Conservation (phyloP, 208 protist species). For the Wallacemonas collosoma region DNA sequence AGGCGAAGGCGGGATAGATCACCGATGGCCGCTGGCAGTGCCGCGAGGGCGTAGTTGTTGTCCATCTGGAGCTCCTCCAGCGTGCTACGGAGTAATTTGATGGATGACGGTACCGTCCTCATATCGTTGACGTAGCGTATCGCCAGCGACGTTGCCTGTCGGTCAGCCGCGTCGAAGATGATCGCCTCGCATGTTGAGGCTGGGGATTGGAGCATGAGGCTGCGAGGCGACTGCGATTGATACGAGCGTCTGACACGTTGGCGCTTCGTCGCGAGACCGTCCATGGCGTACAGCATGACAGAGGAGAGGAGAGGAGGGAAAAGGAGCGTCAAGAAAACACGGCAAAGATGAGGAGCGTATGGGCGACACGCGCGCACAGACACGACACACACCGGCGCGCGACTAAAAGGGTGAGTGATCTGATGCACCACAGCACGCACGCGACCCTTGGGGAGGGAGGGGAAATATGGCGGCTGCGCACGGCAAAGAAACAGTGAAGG, state of each 20-base stretch:
- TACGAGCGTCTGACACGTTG: too few species aligned
- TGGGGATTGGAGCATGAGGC: slow-evolving; percentile 10
- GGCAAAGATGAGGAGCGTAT: too few species aligned
- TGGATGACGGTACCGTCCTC: slow-evolving; percentile 25
- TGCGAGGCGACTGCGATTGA: background rate
- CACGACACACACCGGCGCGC: too few species aligned
- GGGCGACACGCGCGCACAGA: too few species aligned
- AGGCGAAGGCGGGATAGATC: slow-evolving; percentile 60
- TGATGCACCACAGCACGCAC: too few species aligned
- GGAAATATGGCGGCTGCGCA: too few species aligned
- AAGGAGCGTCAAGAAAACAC: background rate
- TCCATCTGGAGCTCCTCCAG: slow-evolving; percentile 80
- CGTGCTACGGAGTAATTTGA: slow-evolving; percentile 55
- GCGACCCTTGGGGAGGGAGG: too few species aligned
- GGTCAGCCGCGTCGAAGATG: slow-evolving; percentile 51
- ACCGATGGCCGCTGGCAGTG: slow-evolving; percentile 54
- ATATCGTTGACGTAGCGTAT: slow-evolving; percentile 55
- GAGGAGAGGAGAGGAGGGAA: slow-evolving; percentile 2
- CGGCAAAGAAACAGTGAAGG: too few species aligned
- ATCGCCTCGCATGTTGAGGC: slow-evolving; percentile 27
- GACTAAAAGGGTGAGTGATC: too few species aligned
- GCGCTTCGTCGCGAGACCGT: too few species aligned
- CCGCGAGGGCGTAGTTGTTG: slow-evolving; percentile 76
- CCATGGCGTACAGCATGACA: too few species aligned
- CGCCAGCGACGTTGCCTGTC: slow-evolving; percentile 46